These are phyloP conservation scores for Silene conica DNA, from an alignment of 148 eudicot species.

Conservation along the genomic window DNA sequence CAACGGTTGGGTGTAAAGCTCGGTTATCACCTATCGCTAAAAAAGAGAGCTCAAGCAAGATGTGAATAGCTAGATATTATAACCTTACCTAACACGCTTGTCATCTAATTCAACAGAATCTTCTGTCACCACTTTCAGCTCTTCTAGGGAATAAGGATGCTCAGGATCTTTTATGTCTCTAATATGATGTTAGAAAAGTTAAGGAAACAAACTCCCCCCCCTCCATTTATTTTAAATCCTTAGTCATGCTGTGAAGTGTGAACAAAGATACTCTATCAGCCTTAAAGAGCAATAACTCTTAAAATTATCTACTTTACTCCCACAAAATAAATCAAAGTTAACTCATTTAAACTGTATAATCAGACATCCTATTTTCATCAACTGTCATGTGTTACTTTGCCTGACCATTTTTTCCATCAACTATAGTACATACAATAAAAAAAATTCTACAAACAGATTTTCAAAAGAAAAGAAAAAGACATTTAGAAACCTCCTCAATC, in stretches of 20 bases:
- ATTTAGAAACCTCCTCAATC: no score
- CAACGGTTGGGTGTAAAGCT: conserved; percentile 6
- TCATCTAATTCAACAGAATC: conserved; percentile 87
- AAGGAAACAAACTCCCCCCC: conserved; percentile 25
- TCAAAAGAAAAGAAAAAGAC: no score
- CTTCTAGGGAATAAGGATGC: conserved; percentile 96
- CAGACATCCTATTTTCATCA: no score
- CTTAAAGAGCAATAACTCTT: not conserved
- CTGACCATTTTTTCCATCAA: no score
- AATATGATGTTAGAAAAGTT: conserved; percentile 62
- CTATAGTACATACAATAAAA: no score
- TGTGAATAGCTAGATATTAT: not conserved
- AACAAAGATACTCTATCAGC: not conserved
- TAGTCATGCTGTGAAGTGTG: not conserved
- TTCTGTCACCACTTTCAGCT: conserved; percentile 89
- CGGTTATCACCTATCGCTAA: not conserved
- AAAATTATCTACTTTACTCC: not conserved
- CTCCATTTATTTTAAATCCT: not conserved
- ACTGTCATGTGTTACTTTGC: no score
- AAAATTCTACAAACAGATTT: no score
- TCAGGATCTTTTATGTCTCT: conserved; percentile 99
- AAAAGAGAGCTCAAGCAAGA: not conserved
- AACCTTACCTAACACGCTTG: conserved; percentile 56
- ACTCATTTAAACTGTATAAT: not conserved
- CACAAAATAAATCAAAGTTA: not conserved